A percentile compares a stretch with the other conserved stretches of the same genome.
These are phyloP conservation scores for Leptomonas pyrrhocoris DNA, from an alignment of 208 protist genomes.

Conservation along the genomic window DNA sequence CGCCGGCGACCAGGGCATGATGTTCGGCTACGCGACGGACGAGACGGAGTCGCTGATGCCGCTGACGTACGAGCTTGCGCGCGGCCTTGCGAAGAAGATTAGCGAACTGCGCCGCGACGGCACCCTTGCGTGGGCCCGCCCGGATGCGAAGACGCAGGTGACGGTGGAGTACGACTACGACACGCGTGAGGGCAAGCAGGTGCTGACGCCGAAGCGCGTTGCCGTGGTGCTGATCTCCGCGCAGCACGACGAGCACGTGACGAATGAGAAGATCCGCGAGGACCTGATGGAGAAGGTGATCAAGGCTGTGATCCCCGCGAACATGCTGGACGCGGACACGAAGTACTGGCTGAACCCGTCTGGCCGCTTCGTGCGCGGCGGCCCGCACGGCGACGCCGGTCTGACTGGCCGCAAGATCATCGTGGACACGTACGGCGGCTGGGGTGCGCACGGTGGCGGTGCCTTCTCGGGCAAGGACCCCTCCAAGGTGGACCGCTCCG, in stretches of 20 bases:
- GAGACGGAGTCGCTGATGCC: constrained; percentile 99
- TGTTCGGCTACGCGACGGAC: constrained; percentile 99
- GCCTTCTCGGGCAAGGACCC: constrained; percentile 99
- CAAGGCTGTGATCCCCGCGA: constrained; percentile 93
- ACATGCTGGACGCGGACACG: constrained; percentile 95
- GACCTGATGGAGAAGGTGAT: constrained; percentile 97
- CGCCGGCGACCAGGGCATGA: constrained; percentile 99
- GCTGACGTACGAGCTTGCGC: constrained; percentile 96
- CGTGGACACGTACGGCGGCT: constrained; percentile 99
- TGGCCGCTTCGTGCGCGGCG: constrained; percentile 99
- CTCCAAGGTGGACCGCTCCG: constrained; percentile 99
- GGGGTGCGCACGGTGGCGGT: constrained; percentile 99
- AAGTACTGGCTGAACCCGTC: constrained; percentile 99
- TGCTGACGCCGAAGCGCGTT: constrained; percentile 94
- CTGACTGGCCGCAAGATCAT: constrained; percentile 99
- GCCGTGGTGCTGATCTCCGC: constrained; percentile 99
- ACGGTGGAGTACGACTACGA: constrained; percentile 98
- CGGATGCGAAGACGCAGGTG: constrained; percentile 99
- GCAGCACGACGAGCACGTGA: constrained; percentile 96
- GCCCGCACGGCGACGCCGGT: constrained; percentile 99
- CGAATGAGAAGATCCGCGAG: constrained; percentile 93
- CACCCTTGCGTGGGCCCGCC: constrained; percentile 95
- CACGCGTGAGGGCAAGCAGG: constrained; percentile 73
- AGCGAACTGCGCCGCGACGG: constrained; percentile 96
- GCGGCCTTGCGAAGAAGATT: constrained; percentile 90